Conservation (phyloP, 768 basidiomycete species). For the Boletellus sp. region DNA sequence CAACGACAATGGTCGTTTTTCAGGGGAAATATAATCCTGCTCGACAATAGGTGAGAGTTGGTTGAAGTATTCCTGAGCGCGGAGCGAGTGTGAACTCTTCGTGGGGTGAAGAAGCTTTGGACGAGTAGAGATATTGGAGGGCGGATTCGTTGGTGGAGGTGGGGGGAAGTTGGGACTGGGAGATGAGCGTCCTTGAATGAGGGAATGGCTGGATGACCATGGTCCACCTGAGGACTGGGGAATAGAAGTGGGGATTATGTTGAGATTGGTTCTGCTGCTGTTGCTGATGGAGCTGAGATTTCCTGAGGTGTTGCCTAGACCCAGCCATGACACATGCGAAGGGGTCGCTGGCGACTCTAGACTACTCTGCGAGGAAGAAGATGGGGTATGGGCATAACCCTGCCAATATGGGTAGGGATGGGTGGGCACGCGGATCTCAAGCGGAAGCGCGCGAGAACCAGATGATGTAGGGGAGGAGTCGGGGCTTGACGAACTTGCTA, state of each 20-base stretch:
- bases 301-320: constrained; percentile 9
- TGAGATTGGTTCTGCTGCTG: constrained; percentile 4
- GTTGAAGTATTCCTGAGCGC: constrained; percentile 28
- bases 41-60: constrained; percentile 63
- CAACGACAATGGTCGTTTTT: constrained; percentile 36
- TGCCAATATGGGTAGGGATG: constrained; percentile 36
- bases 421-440: constrained; percentile 31
- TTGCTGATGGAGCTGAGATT: constrained; percentile 3
- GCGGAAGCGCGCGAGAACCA: constrained; percentile 22
- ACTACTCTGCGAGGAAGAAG: constrained; percentile 31
- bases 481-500: constrained; percentile 17
- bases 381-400: constrained; percentile 25
- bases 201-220: constrained; percentile 12
- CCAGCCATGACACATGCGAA: constrained; percentile 40
- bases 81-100: constrained; percentile 43
- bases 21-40: constrained; percentile 58
- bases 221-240: constrained; percentile 3
- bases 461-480: constrained; percentile 21
- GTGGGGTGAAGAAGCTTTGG: constrained; percentile 32
- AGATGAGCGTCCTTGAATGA: constrained; percentile 20
- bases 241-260: not conserved
- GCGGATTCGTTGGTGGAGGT: constrained; percentile 29
- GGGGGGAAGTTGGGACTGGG: constrained; percentile 34
- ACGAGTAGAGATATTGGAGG: constrained; percentile 25
- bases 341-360: constrained; percentile 33